Evolutionary conservation across 2,329 filamentous ascomycete species (phyloP).

Genomic region (Aspergillus puulaauensis): DNA sequence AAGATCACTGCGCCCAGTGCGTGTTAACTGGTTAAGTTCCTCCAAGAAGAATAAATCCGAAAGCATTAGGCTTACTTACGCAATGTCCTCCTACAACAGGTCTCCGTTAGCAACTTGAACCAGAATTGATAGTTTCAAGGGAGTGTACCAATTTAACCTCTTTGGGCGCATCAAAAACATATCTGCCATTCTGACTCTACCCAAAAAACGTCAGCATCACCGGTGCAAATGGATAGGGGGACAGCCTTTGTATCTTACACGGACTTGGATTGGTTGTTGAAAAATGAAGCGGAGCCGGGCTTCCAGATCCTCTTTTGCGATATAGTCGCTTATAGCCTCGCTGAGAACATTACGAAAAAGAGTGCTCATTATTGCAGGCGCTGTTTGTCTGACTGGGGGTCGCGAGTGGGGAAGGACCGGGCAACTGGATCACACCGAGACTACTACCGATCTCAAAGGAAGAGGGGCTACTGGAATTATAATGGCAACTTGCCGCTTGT

Average conservation of each 20-base stretch:
- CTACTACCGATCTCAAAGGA: no score
- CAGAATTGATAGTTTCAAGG: background rate
- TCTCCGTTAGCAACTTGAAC: background rate
- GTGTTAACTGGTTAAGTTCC: background rate
- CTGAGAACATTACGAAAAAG: background rate
- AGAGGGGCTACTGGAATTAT: background rate
- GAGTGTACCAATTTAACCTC: slow-evolving; percentile 4
- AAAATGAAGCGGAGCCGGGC: slow-evolving; percentile 8
- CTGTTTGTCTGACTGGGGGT: no score
- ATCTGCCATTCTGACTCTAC: slow-evolving; percentile 13
- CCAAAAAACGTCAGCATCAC: background rate
- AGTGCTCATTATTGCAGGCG: no score
- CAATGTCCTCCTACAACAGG: slow-evolving; percentile 9
- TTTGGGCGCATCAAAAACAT: slow-evolving; percentile 15
- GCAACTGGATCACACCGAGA: no score
- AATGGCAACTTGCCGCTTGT: background rate
- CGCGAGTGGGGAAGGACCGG: no score
- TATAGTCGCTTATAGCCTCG: slow-evolving; percentile 8
- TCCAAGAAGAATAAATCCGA: background rate
- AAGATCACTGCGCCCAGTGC: background rate
- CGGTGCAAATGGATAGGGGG: background rate
- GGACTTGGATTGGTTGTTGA: slow-evolving; percentile 5
- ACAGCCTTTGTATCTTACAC: background rate
- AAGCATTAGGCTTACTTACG: background rate
- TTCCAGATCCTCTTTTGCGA: slow-evolving; percentile 9